phyloP scores from a whole-genome alignment of 257 asterid genomes.

The Solanum ossicruentum region DNA sequence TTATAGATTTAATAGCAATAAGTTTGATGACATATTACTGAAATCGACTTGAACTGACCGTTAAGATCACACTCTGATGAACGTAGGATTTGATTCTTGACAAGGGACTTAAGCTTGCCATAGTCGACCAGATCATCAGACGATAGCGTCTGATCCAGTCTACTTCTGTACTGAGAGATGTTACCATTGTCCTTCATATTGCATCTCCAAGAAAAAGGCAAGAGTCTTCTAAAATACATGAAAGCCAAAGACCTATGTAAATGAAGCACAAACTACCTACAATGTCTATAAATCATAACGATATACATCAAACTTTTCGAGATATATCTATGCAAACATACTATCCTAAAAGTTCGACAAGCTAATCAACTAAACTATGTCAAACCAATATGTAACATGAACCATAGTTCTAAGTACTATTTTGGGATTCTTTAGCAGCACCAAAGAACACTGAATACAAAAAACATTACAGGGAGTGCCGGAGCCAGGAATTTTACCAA shows the following conservation, averaged over 20 bases:
- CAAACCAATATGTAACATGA: neutral
- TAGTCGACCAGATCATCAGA: conserved; percentile 31
- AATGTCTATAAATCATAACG: neutral
- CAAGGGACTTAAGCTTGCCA: conserved; percentile 35
- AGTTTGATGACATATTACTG: neutral
- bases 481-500: too few relatives aligned
- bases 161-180: conserved; percentile 44
- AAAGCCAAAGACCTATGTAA: neutral
- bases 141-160: conserved; percentile 49
- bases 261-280: neutral
- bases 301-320: neutral
- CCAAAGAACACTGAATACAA: neutral
- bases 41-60: neutral
- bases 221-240: neutral
- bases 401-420: neutral
- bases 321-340: neutral
- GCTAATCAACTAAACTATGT: neutral
- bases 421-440: neutral
- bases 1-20: neutral
- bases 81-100: conserved; percentile 44
- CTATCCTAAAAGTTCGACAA: too few relatives aligned
- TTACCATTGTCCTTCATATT: conserved; percentile 30
- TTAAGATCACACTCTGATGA: conserved; percentile 14
- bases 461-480: neutral
- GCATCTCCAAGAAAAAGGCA: conserved; percentile 12